Evolutionary conservation across 1,284 basidiomycete species (phyloP), one percentile per base, ranked within the genome.

Genomic region (Neolentinus lepideus): DNA sequence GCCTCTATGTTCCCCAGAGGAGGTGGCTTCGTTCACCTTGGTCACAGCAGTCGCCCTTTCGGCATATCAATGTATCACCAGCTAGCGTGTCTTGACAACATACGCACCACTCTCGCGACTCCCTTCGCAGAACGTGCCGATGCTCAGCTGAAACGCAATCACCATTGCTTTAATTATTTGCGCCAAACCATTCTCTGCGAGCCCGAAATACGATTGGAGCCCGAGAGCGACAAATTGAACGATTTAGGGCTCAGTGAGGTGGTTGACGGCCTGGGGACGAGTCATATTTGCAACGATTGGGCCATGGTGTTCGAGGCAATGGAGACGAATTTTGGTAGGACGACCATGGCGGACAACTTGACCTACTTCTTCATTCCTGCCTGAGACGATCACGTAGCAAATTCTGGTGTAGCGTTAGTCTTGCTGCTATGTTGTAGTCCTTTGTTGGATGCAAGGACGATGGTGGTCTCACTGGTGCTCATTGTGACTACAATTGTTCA

Each of bases 1-100:
- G 45, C 35, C 46, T 54, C 56, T 8, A 45, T 57, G 22, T 57
- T 57, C 26, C 56, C 53, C 10, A 11, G 36, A 25, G 53, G 56
- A 11, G 22, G 46, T 9, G 56, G 56, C 14, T 57, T 57, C 53
- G 47, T 57, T 22, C 56, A 53, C 25, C 48, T 57, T 19, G 56
- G 56, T 9, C 56, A 45, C 21, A 24, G 54, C 29, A 38, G 54
- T 6, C 43, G 56, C 11, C 11, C 36, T 8, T 57, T 57, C 25
- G 55, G 55, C 24, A 38, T 50, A 26, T 51, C 26, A 19, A 58
- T 58, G 51, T 56, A 52, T 27, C 55, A 58, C 43, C 52, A 59
- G 38, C n/a, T 47, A 14, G 69, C 71, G 38, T 70, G 70, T 36
- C 58, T 70, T 6, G 61, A 63, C 29, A 33, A 38, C 36, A 55